phyloP scores from a whole-genome alignment of 1,284 basidiomycete genomes.

The Farysia itapuensis region DNA sequence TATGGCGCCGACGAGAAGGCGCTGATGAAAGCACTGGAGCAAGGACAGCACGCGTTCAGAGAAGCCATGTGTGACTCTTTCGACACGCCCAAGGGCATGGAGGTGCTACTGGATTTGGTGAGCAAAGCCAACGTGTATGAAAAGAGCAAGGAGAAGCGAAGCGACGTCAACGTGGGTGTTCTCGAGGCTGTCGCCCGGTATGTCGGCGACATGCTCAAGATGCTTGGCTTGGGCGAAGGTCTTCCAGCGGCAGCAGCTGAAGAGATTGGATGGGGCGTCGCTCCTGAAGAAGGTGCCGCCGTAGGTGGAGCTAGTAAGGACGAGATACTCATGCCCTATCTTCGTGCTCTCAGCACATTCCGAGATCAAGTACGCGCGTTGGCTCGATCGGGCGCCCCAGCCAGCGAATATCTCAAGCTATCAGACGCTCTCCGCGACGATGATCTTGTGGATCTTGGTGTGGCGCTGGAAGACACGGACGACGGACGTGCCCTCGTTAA shows the following conservation, averaged over 20 bases:
- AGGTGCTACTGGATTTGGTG: slow-evolving; percentile 77
- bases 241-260: slow-evolving; percentile 14
- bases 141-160: slow-evolving; percentile 47
- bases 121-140: slow-evolving; percentile 90
- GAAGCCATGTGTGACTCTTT: slow-evolving; percentile 94
- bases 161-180: slow-evolving; percentile 69
- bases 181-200: slow-evolving; percentile 77
- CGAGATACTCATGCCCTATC: slow-evolving; percentile 83
- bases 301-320: slow-evolving; percentile 68
- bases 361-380: slow-evolving; percentile 82
- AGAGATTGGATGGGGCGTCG: slow-evolving; percentile 53
- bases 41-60: slow-evolving; percentile 78
- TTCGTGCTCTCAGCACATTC: slow-evolving; percentile 82
- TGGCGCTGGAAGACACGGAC: slow-evolving; percentile 88
- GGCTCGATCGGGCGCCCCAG: slow-evolving; percentile 66
- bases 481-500: slow-evolving; percentile 85
- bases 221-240: slow-evolving; percentile 93
- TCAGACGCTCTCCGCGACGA: slow-evolving; percentile 82
- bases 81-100: slow-evolving; percentile 85
- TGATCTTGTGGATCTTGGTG: slow-evolving; percentile 87
- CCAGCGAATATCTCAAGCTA: slow-evolving; percentile 50
- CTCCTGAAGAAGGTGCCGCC: slow-evolving; percentile 16
- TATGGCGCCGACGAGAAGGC: slow-evolving; percentile 50
- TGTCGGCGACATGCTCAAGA: slow-evolving; percentile 84
- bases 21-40: slow-evolving; percentile 67